These are phyloP conservation scores for Xylaria telfairii DNA, from an alignment of 495 filamentous ascomycete species.

Conservation along the genomic window DNA sequence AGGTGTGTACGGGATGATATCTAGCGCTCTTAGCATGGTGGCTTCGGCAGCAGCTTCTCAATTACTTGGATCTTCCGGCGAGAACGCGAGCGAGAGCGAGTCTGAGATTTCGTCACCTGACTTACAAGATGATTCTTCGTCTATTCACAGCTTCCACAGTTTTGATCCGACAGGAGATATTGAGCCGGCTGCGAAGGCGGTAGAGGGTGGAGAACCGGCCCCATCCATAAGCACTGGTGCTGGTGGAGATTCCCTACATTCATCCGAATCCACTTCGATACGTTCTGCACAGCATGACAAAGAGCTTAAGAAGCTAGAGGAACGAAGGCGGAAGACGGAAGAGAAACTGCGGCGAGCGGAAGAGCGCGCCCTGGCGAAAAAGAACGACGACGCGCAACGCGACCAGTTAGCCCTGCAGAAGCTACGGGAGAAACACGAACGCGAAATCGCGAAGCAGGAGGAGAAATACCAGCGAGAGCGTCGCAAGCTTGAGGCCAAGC, in stretches of 20 bases:
- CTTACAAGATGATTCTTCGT: constrained; percentile 38
- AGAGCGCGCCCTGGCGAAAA: constrained; percentile 51
- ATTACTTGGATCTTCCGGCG: constrained; percentile 41
- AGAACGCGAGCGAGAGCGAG: constrained; percentile 45
- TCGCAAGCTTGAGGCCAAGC: constrained; percentile 67
- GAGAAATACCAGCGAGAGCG: constrained; percentile 69
- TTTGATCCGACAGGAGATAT: constrained; percentile 35
- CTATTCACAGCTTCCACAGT: constrained; percentile 51
- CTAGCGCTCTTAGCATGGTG: constrained; percentile 50
- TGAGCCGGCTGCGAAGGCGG: constrained; percentile 31
- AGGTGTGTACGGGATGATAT: constrained; percentile 58
- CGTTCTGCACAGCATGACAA: constrained; percentile 63
- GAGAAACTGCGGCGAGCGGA: constrained; percentile 66
- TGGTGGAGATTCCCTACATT: not conserved
- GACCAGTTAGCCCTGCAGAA: constrained; percentile 56
- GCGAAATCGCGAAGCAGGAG: constrained; percentile 65
- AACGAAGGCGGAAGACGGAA: constrained; percentile 71
- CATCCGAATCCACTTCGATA: constrained; percentile 40
- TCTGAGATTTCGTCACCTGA: constrained; percentile 28
- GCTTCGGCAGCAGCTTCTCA: constrained; percentile 48
- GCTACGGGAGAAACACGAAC: constrained; percentile 64
- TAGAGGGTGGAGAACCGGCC: constrained; percentile 36
- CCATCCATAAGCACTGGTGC: constrained; percentile 35
- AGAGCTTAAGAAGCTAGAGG: constrained; percentile 75
- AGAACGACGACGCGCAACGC: constrained; percentile 47